A percentile compares a stretch with the other conserved stretches of the same genome.
These are phyloP conservation scores for Coemansia sp. DNA, from an alignment of 192 early-diverging fungal genomes.

Conservation along the genomic window DNA sequence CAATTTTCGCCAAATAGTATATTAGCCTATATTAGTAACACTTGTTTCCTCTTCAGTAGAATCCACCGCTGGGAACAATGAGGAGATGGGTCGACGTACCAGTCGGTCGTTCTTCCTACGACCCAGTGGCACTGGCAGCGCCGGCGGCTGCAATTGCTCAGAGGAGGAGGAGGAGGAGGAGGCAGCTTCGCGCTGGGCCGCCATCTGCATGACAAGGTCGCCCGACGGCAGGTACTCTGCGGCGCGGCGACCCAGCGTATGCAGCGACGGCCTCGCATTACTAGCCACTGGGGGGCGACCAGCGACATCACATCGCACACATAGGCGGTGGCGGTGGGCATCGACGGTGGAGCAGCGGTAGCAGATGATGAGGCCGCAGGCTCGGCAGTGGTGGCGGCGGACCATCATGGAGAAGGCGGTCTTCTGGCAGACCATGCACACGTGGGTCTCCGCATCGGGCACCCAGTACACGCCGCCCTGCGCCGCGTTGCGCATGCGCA, in stretches of 20 bases:
- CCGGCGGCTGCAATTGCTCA: background rate
- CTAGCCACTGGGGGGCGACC: background rate
- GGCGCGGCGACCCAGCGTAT: slow-evolving; percentile 28
- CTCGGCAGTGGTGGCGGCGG: slow-evolving; percentile 52
- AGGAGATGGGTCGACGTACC: slow-evolving; percentile 36
- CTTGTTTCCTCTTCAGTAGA: background rate
- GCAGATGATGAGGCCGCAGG: slow-evolving; percentile 53
- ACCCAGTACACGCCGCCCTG: slow-evolving; percentile 49
- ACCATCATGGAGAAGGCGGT: slow-evolving; percentile 57
- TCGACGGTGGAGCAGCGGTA: slow-evolving; percentile 48
- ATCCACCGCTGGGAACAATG: slow-evolving; percentile 19
- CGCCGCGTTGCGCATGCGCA: slow-evolving; percentile 12
- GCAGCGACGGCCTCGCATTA: slow-evolving; percentile 22
- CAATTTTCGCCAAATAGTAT: slow-evolving; percentile 47
- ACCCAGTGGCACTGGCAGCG: slow-evolving; percentile 1
- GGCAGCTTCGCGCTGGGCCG: slow-evolving; percentile 18
- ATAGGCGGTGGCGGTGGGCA: slow-evolving; percentile 20
- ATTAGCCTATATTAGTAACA: slow-evolving; percentile 24
- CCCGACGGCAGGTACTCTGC: slow-evolving; percentile 33
- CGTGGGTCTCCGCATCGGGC: slow-evolving; percentile 42
- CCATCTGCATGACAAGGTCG: slow-evolving; percentile 32
- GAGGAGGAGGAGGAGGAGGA: background rate
- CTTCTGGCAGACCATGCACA: slow-evolving; percentile 54
- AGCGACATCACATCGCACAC: slow-evolving; percentile 29
- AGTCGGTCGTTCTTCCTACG: slow-evolving; percentile 17